Base-by-base conservation (phyloP, 1,284 basidiomycete species). In the Singerocomus inundabilis region DNA sequence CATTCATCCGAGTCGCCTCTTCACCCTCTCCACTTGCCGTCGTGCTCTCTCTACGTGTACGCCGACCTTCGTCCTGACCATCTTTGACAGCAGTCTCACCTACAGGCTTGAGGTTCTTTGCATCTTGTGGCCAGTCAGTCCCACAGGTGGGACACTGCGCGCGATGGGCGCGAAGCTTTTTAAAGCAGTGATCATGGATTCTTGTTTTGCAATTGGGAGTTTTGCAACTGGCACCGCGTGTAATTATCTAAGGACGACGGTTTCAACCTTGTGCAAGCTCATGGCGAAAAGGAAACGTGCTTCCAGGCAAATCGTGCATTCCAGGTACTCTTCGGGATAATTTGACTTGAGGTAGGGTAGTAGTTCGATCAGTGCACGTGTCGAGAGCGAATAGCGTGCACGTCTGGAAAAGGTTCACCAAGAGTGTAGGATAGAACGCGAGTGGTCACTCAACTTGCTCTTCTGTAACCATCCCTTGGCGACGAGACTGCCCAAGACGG, bases 381-480 rank as follows among this genome's bases (percentile, higher is more conserved):
- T 75, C 1, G 90, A 85, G 1, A 95, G 79, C 2, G 88, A 84
- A 60, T 91, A 92, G 13, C 88, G 80, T 21, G 88, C 88, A 15
- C 75, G 76, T 58, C 84, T 87, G 36, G 18, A 46, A 1, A 28
- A 15, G n/a, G 45, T 8, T 64, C 12, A 13, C 13, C 44, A 6
- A 5, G 33, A 28, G 48, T 45, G 42, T 32, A 32, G 38, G 32
- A 51, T 48, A 16, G 31, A 9, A 28, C 21, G 13, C 32, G 24
- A 13, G 16, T 21, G 26, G 16, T 26, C 6, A 74, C 85, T 59
- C 61, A 65, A 87, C 91, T 76, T 80, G 80, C 86, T 90, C 68
- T 84, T 86, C 32, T 80, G 55, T 3, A 93, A 68, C 91, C 91
- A 91, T 24, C 87, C 86, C 57, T 82, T 85, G 21, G 87, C 83